Base-by-base conservation (phyloP, 306 rosid species). In the Macrotyloma uniflorum region DNA sequence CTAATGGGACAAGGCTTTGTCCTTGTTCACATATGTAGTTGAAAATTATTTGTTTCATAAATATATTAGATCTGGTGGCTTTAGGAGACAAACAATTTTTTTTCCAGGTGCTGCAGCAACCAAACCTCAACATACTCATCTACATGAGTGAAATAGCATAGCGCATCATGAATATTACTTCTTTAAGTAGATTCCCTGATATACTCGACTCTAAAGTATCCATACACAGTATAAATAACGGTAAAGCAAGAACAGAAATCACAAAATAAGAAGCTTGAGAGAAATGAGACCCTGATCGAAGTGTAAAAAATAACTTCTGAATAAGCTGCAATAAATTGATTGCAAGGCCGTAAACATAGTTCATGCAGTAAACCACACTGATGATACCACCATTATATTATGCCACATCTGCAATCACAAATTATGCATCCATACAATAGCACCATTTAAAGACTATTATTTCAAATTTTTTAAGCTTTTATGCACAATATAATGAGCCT, bases 151-250 rank as follows among this genome's bases (percentile, higher is more conserved):
- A 61, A 32, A 50, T 36, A 40, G 33, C 19, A 58, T 7, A 13
- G 57, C 14, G 30, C 66, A 18, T 38, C 28, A 38, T 28, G 36
- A 24, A 71, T 36, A 38, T 26, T 50, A 50, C 24, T 58, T 57
- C 23, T 13, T 80, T 40, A 65, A 32, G 63, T 36, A 71, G 51
- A 46, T 42, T 51, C 84, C 59, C 63, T 65, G 18, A 19, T 67
- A 55, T 68, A 36, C 57, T 62, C 45, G 32, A 46, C 16, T 59
- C 51, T 24, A 59, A 47, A 59, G 40, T 45, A 59, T 33, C 50
- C 42, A n/a, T 13, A 12, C n/a, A 4, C 0, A 1, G 57, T 23
- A 13, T 24, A 30, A 18, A 16, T 45, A 45, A 49, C 22, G 70
- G 28, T 57, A 20, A 45, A 58, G 51, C 62, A 68, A 9, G 19